Conservation (phyloP, 441 rosid genomes). For the Pelargonium fulgidum region DNA sequence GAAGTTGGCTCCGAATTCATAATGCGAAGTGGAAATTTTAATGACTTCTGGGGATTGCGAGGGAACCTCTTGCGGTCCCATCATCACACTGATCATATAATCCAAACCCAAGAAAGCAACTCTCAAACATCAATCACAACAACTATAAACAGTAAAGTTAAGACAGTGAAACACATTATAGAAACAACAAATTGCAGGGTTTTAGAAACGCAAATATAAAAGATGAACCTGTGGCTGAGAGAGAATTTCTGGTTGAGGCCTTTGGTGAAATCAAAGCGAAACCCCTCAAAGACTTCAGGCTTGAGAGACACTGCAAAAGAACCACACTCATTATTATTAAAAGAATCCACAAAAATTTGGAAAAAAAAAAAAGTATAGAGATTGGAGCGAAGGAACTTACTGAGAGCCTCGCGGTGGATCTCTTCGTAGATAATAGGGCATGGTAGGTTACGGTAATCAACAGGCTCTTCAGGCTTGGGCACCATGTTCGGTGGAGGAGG, state of each 20-base stretch:
- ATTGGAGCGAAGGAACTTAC: conserved; percentile 29
- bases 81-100: conserved; percentile 47
- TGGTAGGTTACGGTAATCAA: conserved; percentile 73
- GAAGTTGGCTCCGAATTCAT: conserved; percentile 88
- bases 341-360: not conserved
- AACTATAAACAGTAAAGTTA: conserved; percentile 4
- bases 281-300: conserved; percentile 85
- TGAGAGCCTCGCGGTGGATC: conserved; percentile 83
- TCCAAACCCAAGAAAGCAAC: conserved; percentile 11
- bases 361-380: not conserved
- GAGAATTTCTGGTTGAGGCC: conserved; percentile 79
- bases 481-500: conserved; percentile 5
- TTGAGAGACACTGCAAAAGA: conserved; percentile 77
- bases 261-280: conserved; percentile 92
- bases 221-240: conserved; percentile 64
- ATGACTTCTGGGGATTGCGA: conserved; percentile 72
- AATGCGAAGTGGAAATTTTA: conserved; percentile 80
- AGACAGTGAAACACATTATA: not conserved
- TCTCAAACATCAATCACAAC: not conserved
- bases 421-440: conserved; percentile 91
- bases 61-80: conserved; percentile 90
- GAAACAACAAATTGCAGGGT: not conserved
- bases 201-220: not conserved
- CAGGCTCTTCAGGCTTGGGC: conserved; percentile 41
- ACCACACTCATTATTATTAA: not conserved